A percentile compares a stretch with the other conserved stretches of the same genome.
Evolutionary conservation across 805 yeast species (phyloP).

Genomic region (Candida maesae): DNA sequence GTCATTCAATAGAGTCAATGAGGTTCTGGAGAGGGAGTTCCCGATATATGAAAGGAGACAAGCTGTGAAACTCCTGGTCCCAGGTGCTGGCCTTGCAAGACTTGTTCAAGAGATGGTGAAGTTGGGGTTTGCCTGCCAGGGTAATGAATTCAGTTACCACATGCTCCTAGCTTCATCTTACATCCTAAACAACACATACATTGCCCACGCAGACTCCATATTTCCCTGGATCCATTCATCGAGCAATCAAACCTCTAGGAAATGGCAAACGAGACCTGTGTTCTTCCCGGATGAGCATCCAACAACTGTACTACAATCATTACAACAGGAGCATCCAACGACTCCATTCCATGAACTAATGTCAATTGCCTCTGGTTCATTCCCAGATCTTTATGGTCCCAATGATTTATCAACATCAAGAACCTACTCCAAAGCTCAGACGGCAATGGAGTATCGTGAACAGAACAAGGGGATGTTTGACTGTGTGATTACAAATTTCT

Average conservation of each 20-base stretch:
- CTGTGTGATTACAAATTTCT: constrained; percentile 51
- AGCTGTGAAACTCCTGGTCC: constrained; percentile 45
- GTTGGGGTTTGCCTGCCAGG: constrained; percentile 58
- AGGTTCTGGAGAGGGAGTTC: constrained; percentile 29
- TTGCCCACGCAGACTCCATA: constrained; percentile 37
- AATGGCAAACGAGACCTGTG: constrained; percentile 47
- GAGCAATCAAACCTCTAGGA: constrained; percentile 42
- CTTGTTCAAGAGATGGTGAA: constrained; percentile 51
- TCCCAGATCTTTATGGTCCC: constrained; percentile 64
- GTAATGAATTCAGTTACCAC: constrained; percentile 63
- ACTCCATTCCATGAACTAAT: constrained; percentile 48
- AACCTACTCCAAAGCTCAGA: constrained; percentile 28
- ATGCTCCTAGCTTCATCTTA: constrained; percentile 57
- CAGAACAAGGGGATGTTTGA: constrained; percentile 39
- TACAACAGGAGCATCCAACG: constrained; percentile 33
- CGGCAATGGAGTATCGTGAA: constrained; percentile 40
- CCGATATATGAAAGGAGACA: constrained; percentile 37
- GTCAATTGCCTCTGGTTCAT: constrained; percentile 74
- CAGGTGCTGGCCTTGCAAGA: constrained; percentile 66
- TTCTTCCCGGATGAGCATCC: constrained; percentile 52
- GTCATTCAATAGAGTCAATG: constrained; percentile 37
- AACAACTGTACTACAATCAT: constrained; percentile 29
- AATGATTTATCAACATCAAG: constrained; percentile 17
- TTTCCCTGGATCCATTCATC: constrained; percentile 54
- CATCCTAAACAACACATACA: constrained; percentile 44